Percentiles rank a stretch among this genome's conserved stretches.
These are phyloP conservation scores for Russula griseocarnosa DNA, from an alignment of 768 basidiomycete species.

Conservation along the genomic window DNA sequence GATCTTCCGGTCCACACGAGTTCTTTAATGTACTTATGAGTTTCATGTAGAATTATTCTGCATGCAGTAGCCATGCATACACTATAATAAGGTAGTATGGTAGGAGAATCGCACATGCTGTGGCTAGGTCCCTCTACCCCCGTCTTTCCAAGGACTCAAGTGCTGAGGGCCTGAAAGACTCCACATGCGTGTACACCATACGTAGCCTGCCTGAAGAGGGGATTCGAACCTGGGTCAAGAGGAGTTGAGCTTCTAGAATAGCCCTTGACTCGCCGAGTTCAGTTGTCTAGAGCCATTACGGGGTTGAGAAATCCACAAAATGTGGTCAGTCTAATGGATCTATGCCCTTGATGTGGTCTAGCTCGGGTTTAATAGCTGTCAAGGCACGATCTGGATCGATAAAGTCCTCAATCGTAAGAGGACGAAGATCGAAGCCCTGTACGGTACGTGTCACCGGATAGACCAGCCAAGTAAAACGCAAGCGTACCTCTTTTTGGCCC, in stretches of 20 bases:
- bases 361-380: background rate
- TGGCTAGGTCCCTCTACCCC: background rate
- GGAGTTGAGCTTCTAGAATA: background rate
- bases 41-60: background rate
- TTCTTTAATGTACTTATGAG: background rate
- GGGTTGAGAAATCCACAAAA: background rate
- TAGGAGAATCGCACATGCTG: background rate
- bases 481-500: conserved; percentile 44
- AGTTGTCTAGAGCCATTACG: background rate
- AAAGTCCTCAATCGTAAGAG: conserved; percentile 70
- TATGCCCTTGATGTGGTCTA: background rate
- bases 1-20: background rate
- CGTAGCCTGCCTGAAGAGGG: background rate
- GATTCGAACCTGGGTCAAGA: background rate
- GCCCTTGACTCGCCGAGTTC: background rate
- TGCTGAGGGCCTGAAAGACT: background rate
- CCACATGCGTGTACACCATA: background rate
- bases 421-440: conserved; percentile 76
- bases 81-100: background rate
- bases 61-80: background rate
- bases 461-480: background rate
- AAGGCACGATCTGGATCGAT: conserved; percentile 38
- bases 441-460: background rate
- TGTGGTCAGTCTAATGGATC: conserved; percentile 6
- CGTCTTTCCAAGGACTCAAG: background rate